Percentiles rank a stretch among this genome's conserved stretches.
These are phyloP conservation scores for Thielaviopsis ethacetica DNA, from an alignment of 2,329 filamentous ascomycete species.

Conservation along the genomic window DNA sequence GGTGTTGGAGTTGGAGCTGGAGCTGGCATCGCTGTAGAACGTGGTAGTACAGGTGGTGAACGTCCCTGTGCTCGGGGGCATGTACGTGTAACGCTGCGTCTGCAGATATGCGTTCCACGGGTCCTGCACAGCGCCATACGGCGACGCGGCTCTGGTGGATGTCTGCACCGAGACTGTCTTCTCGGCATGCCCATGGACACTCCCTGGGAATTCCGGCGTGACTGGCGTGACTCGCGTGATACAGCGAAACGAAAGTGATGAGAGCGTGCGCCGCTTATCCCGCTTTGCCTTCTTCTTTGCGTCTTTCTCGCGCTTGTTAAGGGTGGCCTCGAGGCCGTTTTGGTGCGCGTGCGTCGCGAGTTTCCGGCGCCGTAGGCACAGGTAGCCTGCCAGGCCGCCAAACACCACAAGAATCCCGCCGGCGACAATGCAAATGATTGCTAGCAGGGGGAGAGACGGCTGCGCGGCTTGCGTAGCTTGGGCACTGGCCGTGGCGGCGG, in stretches of 20 bases:
- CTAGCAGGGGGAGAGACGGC: background rate
- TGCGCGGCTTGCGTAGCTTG: background rate
- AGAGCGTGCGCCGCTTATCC: slow-evolving; percentile 21
- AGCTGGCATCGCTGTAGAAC: slow-evolving; percentile 8
- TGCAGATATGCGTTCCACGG: background rate
- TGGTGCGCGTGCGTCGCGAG: slow-evolving; percentile 19
- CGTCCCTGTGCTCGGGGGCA: background rate
- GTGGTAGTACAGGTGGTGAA: background rate
- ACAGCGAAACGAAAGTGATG: slow-evolving; percentile 35
- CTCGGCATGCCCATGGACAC: background rate
- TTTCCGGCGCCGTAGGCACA: slow-evolving; percentile 28
- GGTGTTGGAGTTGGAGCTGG: slow-evolving; percentile 6
- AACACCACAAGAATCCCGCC: slow-evolving; percentile 24
- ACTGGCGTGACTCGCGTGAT: slow-evolving; percentile 27
- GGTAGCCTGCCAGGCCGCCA: slow-evolving; percentile 22
- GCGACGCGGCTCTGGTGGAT: background rate
- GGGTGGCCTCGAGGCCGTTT: slow-evolving; percentile 12
- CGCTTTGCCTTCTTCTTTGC: slow-evolving; percentile 7
- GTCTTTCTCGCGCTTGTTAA: slow-evolving; percentile 12
- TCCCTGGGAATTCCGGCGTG: slow-evolving; percentile 20
- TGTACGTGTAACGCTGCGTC: background rate
- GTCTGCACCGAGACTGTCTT: background rate
- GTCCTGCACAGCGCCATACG: background rate
- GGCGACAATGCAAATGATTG: slow-evolving; percentile 17
- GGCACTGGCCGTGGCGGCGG: background rate